Evolutionary conservation across 805 yeast species (phyloP).

Genomic region (Candida succiphila): DNA sequence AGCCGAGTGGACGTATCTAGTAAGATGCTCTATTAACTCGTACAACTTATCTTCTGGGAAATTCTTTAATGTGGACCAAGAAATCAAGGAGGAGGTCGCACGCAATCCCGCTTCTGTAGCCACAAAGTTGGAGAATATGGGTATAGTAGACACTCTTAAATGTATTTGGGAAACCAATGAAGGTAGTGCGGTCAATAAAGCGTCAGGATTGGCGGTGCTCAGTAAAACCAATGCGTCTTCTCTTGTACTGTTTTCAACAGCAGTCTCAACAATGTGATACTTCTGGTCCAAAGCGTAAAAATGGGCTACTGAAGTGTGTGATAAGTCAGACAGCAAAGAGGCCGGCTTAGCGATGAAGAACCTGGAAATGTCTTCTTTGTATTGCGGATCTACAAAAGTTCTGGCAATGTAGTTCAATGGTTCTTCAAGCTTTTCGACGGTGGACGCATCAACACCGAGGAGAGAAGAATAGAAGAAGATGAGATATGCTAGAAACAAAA

Average conservation of each 20-base stretch:
- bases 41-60: slow-evolving; percentile 16
- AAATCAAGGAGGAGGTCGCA: too few relatives aligned
- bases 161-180: too few relatives aligned
- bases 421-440: slow-evolving; percentile 10
- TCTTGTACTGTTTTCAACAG: too few relatives aligned
- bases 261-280: slow-evolving; percentile 13
- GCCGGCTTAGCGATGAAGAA: slow-evolving; percentile 14
- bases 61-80: slow-evolving; percentile 9
- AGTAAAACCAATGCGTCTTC: too few relatives aligned
- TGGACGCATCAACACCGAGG: too few relatives aligned
- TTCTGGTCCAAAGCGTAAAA: slow-evolving; percentile 15
- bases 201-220: too few relatives aligned
- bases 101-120: too few relatives aligned
- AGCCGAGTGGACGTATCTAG: slow-evolving; percentile 12
- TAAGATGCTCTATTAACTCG: slow-evolving; percentile 13
- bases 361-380: slow-evolving; percentile 13
- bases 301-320: slow-evolving; percentile 6
- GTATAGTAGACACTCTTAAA: too few relatives aligned
- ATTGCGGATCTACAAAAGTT: slow-evolving; percentile 15
- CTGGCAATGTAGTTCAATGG: slow-evolving; percentile 13
- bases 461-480: slow-evolving; percentile 24
- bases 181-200: too few relatives aligned
- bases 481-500: slow-evolving; percentile 17
- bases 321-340: slow-evolving; percentile 9
- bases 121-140: too few relatives aligned